Evolutionary conservation across 306 rosid genomes (phyloP), one percentile per base, ranked within the genome.

Genomic region (Acacia acuminata): DNA sequence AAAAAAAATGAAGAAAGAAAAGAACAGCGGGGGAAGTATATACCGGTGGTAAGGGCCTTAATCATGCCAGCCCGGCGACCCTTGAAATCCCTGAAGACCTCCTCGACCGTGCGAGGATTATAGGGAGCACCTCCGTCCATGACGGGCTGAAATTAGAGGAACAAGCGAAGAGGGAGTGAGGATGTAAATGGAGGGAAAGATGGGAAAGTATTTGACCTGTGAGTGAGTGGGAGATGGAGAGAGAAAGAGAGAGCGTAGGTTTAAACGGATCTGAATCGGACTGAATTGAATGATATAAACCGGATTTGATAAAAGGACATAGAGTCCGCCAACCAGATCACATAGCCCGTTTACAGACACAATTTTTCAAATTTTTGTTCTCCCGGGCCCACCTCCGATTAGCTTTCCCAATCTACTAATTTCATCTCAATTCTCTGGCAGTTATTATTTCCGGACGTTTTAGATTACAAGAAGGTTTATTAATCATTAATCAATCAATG

Each of bases 31-130:
- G 34, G 58, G 51, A n/a, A 19, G 20, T 17, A 10, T 10, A 7
- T 77, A 92, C 94, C 96, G 11, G 85, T 81, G 36, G 96, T 92
- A 84, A 92, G 92, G 27, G 96, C 96, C 69, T 87, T 90, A 65
- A 92, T 80, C 86, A 92, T 74, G 87, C 81, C 94, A 25, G 90
- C 88, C 83, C 96, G 85, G 13, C 94, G 91, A 24, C 90, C 94
- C 27, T 87, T 88, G 85, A 92, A 88, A 84, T 92, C 94, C 69
- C 86, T 42, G 77, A 92, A 92, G 48, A 92, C 94, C 69, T 87
- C 91, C 36, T 92, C 90, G 1, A 90, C 92, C 50, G 96, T 88
- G 0, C 89, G 91, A 20, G 90, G 92, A 22, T 82, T 86, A 82
- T 81, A 82, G 11, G 82, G 69, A 38, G 79, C 81, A 48, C 83